phyloP scores from a whole-genome alignment of 176 grass and related monocot genomes.

The Rhynchospora pubera region DNA sequence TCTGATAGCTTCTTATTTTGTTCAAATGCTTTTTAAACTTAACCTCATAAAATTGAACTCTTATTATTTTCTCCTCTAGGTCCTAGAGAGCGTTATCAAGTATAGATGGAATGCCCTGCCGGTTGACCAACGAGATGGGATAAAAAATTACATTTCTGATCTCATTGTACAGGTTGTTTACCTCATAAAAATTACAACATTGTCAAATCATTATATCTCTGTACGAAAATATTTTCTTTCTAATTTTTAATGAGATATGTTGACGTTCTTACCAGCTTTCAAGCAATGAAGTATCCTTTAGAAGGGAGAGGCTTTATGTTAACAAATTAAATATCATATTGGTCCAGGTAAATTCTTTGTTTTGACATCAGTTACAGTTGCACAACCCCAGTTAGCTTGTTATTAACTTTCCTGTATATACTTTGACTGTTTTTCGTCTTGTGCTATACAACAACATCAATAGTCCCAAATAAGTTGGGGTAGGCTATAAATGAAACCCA shows the following conservation, averaged over 20 bases:
- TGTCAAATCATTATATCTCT: not conserved
- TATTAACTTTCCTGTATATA: not conserved
- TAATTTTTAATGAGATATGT: not conserved
- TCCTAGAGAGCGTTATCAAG: constrained; percentile 99
- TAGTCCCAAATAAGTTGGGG: no score
- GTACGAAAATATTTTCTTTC: not conserved
- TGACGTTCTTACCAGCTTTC: constrained; percentile 54
- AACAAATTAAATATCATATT: constrained; percentile 99
- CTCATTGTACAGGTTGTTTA: constrained; percentile 77
- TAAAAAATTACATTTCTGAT: constrained; percentile 98
- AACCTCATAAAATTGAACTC: not conserved
- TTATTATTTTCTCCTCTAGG: constrained; percentile 31
- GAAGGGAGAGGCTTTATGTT: constrained; percentile 93
- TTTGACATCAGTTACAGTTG: not conserved
- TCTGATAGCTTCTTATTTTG: not conserved
- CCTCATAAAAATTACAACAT: not conserved
- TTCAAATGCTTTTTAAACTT: not conserved
- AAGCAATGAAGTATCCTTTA: constrained; percentile 75
- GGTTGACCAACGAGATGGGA: constrained; percentile 89
- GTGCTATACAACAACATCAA: not conserved
- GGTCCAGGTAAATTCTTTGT: constrained; percentile 62
- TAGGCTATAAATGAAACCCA: no score
- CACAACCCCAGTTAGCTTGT: not conserved
- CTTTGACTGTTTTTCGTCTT: not conserved
- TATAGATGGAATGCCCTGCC: constrained; percentile 96